Conservation (phyloP, 768 basidiomycete genomes). For the Lepiota brunneoincarnata region DNA sequence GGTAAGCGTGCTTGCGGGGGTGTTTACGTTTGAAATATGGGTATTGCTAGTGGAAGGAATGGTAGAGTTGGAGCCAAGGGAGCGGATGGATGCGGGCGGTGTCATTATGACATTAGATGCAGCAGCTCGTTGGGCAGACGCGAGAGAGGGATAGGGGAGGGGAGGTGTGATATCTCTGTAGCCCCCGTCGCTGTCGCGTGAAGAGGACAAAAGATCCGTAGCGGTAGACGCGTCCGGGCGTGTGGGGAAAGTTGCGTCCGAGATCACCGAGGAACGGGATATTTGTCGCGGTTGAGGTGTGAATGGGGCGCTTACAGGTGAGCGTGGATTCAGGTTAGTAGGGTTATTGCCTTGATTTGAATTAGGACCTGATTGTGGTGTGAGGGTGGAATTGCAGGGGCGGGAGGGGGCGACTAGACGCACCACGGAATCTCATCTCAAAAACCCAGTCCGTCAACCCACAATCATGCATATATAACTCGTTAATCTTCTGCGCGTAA, state of each 20-base stretch:
- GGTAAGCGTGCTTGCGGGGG: conserved; percentile 3
- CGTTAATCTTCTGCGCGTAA: conserved; percentile 83
- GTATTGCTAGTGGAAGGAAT: conserved; percentile 31
- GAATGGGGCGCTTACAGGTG: conserved; percentile 40
- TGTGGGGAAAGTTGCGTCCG: conserved; percentile 76
- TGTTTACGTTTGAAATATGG: neutral
- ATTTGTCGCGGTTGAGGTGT: conserved; percentile 61
- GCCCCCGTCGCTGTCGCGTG: conserved; percentile 40
- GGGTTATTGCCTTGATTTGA: conserved; percentile 16
- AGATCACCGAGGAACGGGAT: conserved; percentile 69
- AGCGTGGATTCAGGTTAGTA: conserved; percentile 15
- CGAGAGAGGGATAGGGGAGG: conserved; percentile 77
- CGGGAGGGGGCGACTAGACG: conserved; percentile 15
- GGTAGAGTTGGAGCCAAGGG: conserved; percentile 39
- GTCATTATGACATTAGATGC: conserved; percentile 31
- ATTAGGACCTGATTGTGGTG: conserved; percentile 25
- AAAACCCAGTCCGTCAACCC: conserved; percentile 77
- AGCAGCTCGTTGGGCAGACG: conserved; percentile 30
- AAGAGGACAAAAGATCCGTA: conserved; percentile 59
- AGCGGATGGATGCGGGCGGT: conserved; percentile 51
- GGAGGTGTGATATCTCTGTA: conserved; percentile 55
- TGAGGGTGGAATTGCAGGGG: conserved; percentile 1
- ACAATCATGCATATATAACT: conserved; percentile 70
- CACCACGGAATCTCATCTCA: conserved; percentile 56
- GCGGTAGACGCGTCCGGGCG: conserved; percentile 77